Conservation (phyloP, 805 yeast species). For the Saturnispora serradocipensis region DNA sequence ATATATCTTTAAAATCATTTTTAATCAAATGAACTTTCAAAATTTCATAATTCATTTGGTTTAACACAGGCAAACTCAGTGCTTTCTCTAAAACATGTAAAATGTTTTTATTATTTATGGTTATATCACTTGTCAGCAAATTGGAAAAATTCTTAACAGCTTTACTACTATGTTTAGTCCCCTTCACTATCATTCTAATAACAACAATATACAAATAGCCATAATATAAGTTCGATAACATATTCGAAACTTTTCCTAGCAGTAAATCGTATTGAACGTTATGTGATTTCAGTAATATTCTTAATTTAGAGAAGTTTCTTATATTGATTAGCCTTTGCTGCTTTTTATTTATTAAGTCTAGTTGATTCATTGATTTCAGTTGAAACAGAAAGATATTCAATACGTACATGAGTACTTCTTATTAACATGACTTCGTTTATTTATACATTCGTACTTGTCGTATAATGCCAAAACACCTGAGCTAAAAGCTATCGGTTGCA, state of each 20-base stretch:
- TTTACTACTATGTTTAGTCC: neutral
- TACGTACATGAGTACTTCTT: neutral
- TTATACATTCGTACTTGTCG: neutral
- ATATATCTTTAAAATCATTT: neutral
- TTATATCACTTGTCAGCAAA: neutral
- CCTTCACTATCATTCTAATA: neutral
- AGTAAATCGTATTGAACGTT: neutral
- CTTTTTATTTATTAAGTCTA: neutral
- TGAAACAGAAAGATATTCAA: neutral
- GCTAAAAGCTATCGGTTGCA: neutral
- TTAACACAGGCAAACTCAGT: neutral
- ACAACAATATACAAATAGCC: neutral
- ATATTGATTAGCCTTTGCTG: neutral
- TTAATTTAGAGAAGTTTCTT: neutral
- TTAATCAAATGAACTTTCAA: neutral
- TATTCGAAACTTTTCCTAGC: neutral
- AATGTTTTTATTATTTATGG: neutral
- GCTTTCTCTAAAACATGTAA: neutral
- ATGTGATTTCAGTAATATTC: neutral
- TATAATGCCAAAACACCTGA: neutral
- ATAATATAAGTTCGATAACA: neutral
- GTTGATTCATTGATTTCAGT: neutral
- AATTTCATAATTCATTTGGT: neutral
- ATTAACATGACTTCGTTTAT: neutral
- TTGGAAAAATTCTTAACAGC: neutral